phyloP scores from a whole-genome alignment of 208 protist genomes.

The Trypanosoma congolense region DNA sequence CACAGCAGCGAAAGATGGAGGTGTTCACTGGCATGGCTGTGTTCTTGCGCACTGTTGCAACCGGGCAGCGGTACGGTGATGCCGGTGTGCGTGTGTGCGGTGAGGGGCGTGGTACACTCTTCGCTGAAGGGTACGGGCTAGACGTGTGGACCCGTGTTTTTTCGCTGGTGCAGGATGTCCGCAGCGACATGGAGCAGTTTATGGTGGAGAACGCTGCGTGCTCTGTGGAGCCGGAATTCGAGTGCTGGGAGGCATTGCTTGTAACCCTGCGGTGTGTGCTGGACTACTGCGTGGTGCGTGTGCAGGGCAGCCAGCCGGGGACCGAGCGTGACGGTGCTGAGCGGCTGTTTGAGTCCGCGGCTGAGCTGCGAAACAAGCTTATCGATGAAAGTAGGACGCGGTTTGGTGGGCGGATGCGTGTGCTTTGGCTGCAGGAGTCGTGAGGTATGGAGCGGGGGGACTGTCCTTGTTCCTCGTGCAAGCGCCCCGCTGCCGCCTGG shows the following conservation, averaged over 20 bases:
- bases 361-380: conserved; percentile 49
- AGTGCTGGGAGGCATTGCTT: conserved; percentile 84
- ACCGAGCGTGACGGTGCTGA: conserved; percentile 27
- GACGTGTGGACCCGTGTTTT: conserved; percentile 56
- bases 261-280: conserved; percentile 61
- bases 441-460: too few relatives aligned
- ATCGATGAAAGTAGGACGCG: conserved; percentile 73
- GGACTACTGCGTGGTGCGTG: conserved; percentile 65
- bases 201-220: conserved; percentile 27
- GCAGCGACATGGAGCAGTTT: conserved; percentile 63
- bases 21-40: conserved; percentile 78
- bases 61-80: conserved; percentile 47
- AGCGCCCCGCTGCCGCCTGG: too few relatives aligned
- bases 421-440: conserved; percentile 82
- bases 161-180: conserved; percentile 43
- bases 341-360: conserved; percentile 49
- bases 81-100: not conserved
- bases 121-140: conserved; percentile 33
- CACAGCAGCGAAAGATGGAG: conserved; percentile 50
- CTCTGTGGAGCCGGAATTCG: conserved; percentile 68
- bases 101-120: conserved; percentile 18
- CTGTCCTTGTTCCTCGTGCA: too few relatives aligned
- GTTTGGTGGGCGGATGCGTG: conserved; percentile 72
- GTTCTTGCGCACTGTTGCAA: conserved; percentile 65
- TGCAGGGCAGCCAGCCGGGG: conserved; percentile 33